Conservation (phyloP, 2,329 filamentous ascomycete species). For the Pseudocercospora pini-densiflorae region DNA sequence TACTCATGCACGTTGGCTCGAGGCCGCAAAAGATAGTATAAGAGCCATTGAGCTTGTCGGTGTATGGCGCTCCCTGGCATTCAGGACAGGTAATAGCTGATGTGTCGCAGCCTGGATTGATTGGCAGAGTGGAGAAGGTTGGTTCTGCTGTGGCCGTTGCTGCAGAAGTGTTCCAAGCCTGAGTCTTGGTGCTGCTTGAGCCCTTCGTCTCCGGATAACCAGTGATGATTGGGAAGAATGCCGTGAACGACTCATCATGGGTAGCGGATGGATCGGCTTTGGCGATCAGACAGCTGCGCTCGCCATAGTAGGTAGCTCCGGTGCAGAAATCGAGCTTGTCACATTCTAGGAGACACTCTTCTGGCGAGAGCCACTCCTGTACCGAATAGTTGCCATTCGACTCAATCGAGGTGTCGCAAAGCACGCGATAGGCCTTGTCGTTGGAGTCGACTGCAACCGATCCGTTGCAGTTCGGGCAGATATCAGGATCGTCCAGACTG, state of each 20-base stretch:
- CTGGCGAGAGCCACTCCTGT: constrained; percentile 28
- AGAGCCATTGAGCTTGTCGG: constrained; percentile 31
- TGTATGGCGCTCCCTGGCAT: constrained; percentile 28
- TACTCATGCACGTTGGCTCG: constrained; percentile 30
- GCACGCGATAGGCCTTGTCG: constrained; percentile 23
- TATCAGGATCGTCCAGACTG: constrained; percentile 20
- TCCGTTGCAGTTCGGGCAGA: constrained; percentile 35
- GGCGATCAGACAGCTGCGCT: constrained; percentile 34
- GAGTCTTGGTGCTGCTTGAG: constrained; percentile 2
- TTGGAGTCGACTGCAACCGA: constrained; percentile 18
- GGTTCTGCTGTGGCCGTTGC: constrained; percentile 14
- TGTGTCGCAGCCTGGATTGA: constrained; percentile 23
- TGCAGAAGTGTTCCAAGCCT: constrained; percentile 11
- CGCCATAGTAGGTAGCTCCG: constrained; percentile 30
- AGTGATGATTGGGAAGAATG: constrained; percentile 33
- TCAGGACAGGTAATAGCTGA: constrained; percentile 30
- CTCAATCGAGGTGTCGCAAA: constrained; percentile 24
- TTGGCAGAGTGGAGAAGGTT: constrained; percentile 26
- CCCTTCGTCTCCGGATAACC: constrained; percentile 1
- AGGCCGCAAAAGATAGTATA: constrained; percentile 33
- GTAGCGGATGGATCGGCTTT: constrained; percentile 26
- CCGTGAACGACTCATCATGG: constrained; percentile 28
- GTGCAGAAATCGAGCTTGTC: constrained; percentile 31
- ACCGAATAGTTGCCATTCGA: constrained; percentile 28
- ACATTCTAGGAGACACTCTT: constrained; percentile 28